Conservation (phyloP, 2,329 filamentous ascomycete species). For the Fusarium sp. region DNA sequence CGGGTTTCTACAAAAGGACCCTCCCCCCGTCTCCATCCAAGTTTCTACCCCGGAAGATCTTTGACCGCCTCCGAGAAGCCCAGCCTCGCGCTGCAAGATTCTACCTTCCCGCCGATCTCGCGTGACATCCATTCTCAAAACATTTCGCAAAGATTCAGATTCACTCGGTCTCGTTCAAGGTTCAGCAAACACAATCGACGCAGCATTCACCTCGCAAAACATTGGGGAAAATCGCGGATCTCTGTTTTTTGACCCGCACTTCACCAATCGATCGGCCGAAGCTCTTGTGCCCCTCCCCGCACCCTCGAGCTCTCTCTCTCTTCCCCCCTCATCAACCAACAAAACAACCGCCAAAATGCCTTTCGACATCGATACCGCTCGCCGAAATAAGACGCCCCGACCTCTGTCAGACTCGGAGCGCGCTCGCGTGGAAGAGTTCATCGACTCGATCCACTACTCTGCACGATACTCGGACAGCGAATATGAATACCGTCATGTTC, state of each 20-base stretch:
- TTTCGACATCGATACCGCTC: conserved; percentile 76
- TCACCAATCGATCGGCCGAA: conserved; percentile 34
- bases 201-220: background rate
- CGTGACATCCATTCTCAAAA: conserved; percentile 29
- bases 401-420: conserved; percentile 83
- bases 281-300: conserved; percentile 34
- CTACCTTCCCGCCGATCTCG: conserved; percentile 32
- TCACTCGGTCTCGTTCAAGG: background rate
- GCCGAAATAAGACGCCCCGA: conserved; percentile 88
- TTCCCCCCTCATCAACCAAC: conserved; percentile 9
- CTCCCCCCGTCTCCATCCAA: conserved; percentile 37
- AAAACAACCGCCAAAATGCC: conserved; percentile 27
- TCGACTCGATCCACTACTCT: conserved; percentile 96
- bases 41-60: conserved; percentile 39
- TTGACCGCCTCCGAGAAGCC: conserved; percentile 39
- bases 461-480: conserved; percentile 92
- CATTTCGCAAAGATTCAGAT: conserved; percentile 4
- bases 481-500: conserved; percentile 97
- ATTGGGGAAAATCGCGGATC: conserved; percentile 13
- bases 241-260: conserved; percentile 24
- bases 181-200: background rate
- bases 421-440: conserved; percentile 86
- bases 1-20: conserved; percentile 14
- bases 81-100: conserved; percentile 34
- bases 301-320: conserved; percentile 21